Evolutionary conservation across 2,329 filamentous ascomycete species (phyloP).

Genomic region (Cladosporium cucumerinum): DNA sequence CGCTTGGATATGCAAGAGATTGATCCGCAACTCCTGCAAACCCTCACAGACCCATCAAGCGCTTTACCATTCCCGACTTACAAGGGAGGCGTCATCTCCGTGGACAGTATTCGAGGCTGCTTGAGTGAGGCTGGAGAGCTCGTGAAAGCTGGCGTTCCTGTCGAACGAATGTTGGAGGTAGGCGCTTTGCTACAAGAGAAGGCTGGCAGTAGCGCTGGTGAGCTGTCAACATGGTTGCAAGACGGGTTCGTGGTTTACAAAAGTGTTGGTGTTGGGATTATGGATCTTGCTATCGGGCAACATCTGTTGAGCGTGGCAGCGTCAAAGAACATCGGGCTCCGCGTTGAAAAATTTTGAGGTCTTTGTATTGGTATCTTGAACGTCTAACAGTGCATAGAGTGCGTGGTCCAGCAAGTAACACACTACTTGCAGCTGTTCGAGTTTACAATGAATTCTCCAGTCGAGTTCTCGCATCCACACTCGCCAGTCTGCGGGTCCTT

Average conservation of each 20-base stretch:
- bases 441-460: slow-evolving; percentile 37
- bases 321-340: not conserved
- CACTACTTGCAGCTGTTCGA: not conserved
- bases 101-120: slow-evolving; percentile 57
- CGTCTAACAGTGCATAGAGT: not conserved
- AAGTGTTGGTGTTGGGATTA: slow-evolving; percentile 64
- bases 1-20: slow-evolving; percentile 77
- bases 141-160: not conserved
- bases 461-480: slow-evolving; percentile 44
- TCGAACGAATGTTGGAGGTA: not conserved
- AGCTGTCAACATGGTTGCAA: slow-evolving; percentile 55
- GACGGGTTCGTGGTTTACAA: slow-evolving; percentile 67
- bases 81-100: slow-evolving; percentile 60
- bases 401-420: not conserved
- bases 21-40: slow-evolving; percentile 69
- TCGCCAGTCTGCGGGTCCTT: slow-evolving; percentile 38
- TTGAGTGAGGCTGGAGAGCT: not conserved
- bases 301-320: slow-evolving; percentile 50
- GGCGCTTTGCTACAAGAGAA: not conserved
- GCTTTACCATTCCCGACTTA: slow-evolving; percentile 40
- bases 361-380: not conserved
- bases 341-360: not conserved
- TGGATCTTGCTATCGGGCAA: slow-evolving; percentile 63
- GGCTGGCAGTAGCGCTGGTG: not conserved
- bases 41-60: slow-evolving; percentile 43